These are phyloP conservation scores for Auriscalpium microsporum DNA, from an alignment of 768 basidiomycete species.

Conservation along the genomic window DNA sequence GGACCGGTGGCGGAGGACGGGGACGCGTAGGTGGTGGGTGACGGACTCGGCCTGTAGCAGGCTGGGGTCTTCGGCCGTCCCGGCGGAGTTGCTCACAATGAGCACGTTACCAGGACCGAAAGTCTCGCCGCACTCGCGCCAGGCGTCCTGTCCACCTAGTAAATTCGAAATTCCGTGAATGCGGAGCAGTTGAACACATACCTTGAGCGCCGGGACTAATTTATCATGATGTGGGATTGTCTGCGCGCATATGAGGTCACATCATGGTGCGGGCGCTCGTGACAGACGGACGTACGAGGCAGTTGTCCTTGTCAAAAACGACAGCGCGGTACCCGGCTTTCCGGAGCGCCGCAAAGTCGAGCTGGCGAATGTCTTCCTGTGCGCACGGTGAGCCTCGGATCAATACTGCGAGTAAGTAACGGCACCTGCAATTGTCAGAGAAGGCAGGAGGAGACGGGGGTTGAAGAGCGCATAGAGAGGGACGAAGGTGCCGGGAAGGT, in stretches of 20 bases:
- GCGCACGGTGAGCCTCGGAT: background rate
- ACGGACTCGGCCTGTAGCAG: constrained; percentile 86
- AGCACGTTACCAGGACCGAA: constrained; percentile 79
- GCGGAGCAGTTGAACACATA: constrained; percentile 17
- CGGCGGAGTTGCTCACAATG: constrained; percentile 92
- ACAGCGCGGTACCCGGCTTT: constrained; percentile 80
- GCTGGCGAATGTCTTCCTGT: constrained; percentile 76
- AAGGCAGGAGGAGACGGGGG: constrained; percentile 62
- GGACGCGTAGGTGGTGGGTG: constrained; percentile 62
- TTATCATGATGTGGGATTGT: constrained; percentile 72
- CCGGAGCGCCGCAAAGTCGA: constrained; percentile 68
- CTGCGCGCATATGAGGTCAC: constrained; percentile 30
- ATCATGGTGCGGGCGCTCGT: background rate
- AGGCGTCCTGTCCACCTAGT: constrained; percentile 44
- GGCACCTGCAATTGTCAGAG: constrained; percentile 57
- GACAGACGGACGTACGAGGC: constrained; percentile 50
- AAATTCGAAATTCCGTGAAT: background rate
- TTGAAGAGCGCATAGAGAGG: constrained; percentile 63
- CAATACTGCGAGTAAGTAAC: background rate
- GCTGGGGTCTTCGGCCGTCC: constrained; percentile 67
- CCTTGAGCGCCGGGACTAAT: constrained; percentile 70
- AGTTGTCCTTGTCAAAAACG: constrained; percentile 97
- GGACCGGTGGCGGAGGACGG: constrained; percentile 69
- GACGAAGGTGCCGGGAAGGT: constrained; percentile 61
- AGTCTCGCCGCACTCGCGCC: constrained; percentile 58